Evolutionary conservation across 495 filamentous ascomycete species (phyloP).

Genomic region (Annulohypoxylon moriforme): DNA sequence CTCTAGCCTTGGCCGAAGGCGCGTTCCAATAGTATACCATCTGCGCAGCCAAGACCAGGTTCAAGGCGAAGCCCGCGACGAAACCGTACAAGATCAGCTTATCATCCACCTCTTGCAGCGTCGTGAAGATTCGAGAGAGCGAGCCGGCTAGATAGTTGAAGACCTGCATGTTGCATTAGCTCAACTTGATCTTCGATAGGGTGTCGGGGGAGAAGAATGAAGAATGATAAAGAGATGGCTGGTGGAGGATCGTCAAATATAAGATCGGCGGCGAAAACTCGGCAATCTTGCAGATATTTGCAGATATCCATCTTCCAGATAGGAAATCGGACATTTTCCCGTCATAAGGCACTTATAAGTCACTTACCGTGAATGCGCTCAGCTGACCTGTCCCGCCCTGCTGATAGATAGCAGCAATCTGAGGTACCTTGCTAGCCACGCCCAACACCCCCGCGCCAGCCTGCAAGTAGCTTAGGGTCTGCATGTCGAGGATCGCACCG

Average conservation of each 20-base stretch:
- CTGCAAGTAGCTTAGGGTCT: conserved; percentile 79
- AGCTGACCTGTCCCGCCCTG: conserved; percentile 93
- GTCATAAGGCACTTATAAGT: not conserved
- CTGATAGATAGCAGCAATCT: conserved; percentile 85
- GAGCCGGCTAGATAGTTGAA: conserved; percentile 97
- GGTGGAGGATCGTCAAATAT: not conserved
- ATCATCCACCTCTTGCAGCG: conserved; percentile 94
- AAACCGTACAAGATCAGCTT: conserved; percentile 94
- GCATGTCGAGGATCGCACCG: conserved; percentile 71
- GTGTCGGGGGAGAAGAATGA: not conserved
- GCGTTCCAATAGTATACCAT: conserved; percentile 98
- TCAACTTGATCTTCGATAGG: conserved; percentile 1
- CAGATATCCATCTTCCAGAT: not conserved
- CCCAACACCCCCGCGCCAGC: conserved; percentile 84
- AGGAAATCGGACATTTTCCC: not conserved
- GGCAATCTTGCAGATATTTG: not conserved
- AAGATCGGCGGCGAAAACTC: conserved; percentile 3
- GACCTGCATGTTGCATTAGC: conserved; percentile 67
- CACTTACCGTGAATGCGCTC: conserved; percentile 91
- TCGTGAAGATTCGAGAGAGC: conserved; percentile 94
- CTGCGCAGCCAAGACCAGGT: conserved; percentile 85
- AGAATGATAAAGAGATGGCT: not conserved
- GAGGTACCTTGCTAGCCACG: conserved; percentile 89
- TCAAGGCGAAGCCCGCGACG: conserved; percentile 87
- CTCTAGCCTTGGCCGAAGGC: conserved; percentile 64